Evolutionary conservation across 2,329 filamentous ascomycete species (phyloP), one percentile per base, ranked within the genome.

Genomic region (Bipolaris zeicola): DNA sequence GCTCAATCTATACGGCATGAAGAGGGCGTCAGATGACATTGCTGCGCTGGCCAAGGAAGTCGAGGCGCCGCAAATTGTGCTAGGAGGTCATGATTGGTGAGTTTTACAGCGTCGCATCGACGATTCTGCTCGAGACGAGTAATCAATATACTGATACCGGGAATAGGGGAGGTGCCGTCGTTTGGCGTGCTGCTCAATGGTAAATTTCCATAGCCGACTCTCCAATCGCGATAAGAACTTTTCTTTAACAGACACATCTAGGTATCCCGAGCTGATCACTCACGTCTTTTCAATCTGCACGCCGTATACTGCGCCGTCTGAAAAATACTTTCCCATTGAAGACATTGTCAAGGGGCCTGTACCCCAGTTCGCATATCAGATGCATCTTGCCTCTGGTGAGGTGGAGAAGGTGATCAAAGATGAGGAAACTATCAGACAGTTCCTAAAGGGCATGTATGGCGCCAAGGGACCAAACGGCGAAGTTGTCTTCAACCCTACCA

Each of bases 61-160:
- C 4, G 78, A 79, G 3, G 78, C 80, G 50, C 79, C 72, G 41
- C 80, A 75, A 45, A 89, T 96, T 69, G 88, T 97, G 54, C 83
- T 97, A 13, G 92, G 92, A 46, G 94, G 92, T 6, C 94, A 97
- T 78, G 94, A 98, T 77, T 97, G 94, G 85, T 75, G 49, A 8
- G 36, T 3, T 8, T 3, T 31, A 31, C 28, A 11, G 28, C 18
- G 6, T 22, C 22, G 11, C 26, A 13, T 11, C 26, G 8, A 5
- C 6, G 3, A 31, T 47, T 18, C 3, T 26, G 20, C 14, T 13
- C 2, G 4, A 47, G 5, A 13, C 5, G 2, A 26, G 0, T 2
- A 16, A 11, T 11, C 8, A 10, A 14, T 24, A 28, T 39, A 46
- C 59, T 65, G 28, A 66, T 41, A 3, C 36, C 24, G 7, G 42